Evolutionary conservation across 306 rosid species (phyloP).

Genomic region (Lathyrus oleraceus): DNA sequence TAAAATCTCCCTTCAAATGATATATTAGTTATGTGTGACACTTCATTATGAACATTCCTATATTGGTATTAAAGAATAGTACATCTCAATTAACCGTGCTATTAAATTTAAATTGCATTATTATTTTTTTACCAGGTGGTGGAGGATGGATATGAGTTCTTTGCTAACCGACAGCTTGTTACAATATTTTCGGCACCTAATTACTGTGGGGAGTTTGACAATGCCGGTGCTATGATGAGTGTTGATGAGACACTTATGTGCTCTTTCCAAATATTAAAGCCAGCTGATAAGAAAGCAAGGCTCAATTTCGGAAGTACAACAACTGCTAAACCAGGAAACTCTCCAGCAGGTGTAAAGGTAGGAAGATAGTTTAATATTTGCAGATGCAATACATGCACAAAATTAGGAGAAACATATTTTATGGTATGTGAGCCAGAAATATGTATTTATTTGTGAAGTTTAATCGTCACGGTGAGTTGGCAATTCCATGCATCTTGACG

Average conservation of each 20-base stretch:
- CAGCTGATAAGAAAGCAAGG: conserved; percentile 62
- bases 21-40: conserved; percentile 14
- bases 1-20: conserved; percentile 9
- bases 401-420: conserved; percentile 27
- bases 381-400: conserved; percentile 12
- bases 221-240: conserved; percentile 98
- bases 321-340: conserved; percentile 63
- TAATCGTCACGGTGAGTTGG: background rate
- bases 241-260: conserved; percentile 94
- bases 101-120: conserved; percentile 21
- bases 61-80: conserved; percentile 28
- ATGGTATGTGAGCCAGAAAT: background rate
- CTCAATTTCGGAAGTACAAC: conserved; percentile 62
- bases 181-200: conserved; percentile 96
- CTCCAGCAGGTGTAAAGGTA: conserved; percentile 58
- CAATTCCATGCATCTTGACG: conserved; percentile 12
- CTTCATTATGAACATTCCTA: conserved; percentile 14
- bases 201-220: conserved; percentile 93
- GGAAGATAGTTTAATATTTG: conserved; percentile 29
- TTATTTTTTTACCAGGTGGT: conserved; percentile 68
- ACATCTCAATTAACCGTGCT: conserved; percentile 7
- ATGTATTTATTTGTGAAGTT: conserved; percentile 8
- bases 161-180: conserved; percentile 87
- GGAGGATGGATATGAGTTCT: conserved; percentile 94
- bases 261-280: conserved; percentile 87